Base-by-base conservation (phyloP, 257 asterid species). In the Pogostemon cablin region DNA sequence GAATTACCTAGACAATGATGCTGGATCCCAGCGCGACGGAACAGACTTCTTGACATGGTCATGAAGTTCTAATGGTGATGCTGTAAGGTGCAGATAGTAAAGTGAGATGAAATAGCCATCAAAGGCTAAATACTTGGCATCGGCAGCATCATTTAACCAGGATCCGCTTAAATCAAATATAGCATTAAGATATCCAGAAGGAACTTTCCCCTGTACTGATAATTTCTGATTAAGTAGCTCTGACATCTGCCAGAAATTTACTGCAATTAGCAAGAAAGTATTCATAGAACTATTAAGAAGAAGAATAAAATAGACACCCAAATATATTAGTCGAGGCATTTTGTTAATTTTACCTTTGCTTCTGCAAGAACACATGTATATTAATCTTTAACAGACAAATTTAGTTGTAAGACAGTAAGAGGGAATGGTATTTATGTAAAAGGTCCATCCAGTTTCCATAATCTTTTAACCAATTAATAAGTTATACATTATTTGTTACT, bases 21-120 rank as follows among this genome's bases (percentile, higher is more conserved):
- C 91, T 20, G 99, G 97, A 86, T 93, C 92, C 96, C 99, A 93
- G 57, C 78, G 91, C 41, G 96, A 81, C 12, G 99, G 99, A 74
- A 93, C 99, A 62, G 96, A 80, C 73, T 89, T 93, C 85, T 91
- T 93, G 65, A 93, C 99, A 78, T 89, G 84, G 69, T 87, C 97
- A 62, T 88, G 91, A 62, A 93, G 97, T 39, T 89, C 87, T 63
- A 93, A 77, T 6, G 92, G 96, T 59, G 96, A 85, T 53, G 96
- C 88, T 7, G 90, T 91, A 39, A 93, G 92, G 84, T 93, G 99
- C 66, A 93, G 77, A 81, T 88, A 74, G 82, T 87, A 93, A 61
- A 93, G 88, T 42, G 99, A 87, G 73, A 93, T 88, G 80, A 88
- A 93, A 82, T 88, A 91, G 80, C 95, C 98, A 84, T 93, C 99